phyloP scores from a whole-genome alignment of 805 yeast species.

The Torulaspora delbrueckii region DNA sequence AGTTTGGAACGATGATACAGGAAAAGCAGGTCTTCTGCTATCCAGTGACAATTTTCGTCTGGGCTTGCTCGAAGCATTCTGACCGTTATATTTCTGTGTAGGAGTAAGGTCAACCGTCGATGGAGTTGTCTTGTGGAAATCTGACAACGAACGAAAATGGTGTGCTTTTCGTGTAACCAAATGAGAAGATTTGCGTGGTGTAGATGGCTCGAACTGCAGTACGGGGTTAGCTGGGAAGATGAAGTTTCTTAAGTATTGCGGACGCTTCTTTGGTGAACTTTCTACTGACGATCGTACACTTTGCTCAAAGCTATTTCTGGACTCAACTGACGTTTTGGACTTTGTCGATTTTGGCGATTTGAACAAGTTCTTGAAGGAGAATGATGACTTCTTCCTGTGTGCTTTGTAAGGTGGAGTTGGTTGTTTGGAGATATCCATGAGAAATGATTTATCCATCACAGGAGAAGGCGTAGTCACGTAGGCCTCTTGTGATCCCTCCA shows the following conservation, averaged over 20 bases:
- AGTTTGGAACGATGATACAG: constrained; percentile 7
- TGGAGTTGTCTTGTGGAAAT: constrained; percentile 7
- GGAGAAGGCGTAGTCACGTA: constrained; percentile 7
- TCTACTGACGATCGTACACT: constrained; percentile 7
- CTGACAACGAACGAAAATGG: constrained; percentile 19
- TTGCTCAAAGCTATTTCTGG: constrained; percentile 8
- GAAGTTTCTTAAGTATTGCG: constrained; percentile 7
- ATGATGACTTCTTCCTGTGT: constrained; percentile 30
- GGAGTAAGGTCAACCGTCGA: not conserved
- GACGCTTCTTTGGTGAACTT: constrained; percentile 8
- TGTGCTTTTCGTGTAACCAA: not conserved
- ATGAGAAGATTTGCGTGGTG: constrained; percentile 3
- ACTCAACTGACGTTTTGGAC: constrained; percentile 1
- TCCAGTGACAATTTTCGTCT: constrained; percentile 12
- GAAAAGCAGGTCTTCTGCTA: constrained; percentile 8
- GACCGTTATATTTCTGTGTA: not conserved
- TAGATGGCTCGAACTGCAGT: constrained; percentile 12
- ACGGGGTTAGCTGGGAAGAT: constrained; percentile 22
- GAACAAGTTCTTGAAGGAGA: constrained; percentile 31
- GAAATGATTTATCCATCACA: constrained; percentile 2
- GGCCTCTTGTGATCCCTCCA: constrained; percentile 1
- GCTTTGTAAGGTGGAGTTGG: constrained; percentile 15
- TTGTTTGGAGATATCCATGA: constrained; percentile 9
- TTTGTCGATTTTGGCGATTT: constrained; percentile 26
- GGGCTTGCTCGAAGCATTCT: not conserved